Conservation (phyloP, 2,329 filamentous ascomycete genomes). For the Rutstroemia sp. region DNA sequence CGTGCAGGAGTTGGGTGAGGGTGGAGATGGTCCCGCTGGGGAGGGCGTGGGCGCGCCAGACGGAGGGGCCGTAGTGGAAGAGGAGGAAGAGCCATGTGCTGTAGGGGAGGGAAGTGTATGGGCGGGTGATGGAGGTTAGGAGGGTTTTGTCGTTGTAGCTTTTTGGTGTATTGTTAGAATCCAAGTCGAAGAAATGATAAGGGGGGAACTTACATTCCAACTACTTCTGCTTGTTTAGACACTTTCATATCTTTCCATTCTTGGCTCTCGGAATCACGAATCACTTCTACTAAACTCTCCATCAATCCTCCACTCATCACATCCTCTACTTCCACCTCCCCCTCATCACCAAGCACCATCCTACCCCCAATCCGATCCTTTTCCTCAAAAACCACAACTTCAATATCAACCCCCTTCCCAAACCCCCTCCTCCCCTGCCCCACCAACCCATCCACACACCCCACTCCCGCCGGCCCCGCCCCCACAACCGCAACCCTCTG, state of each 20-base stretch:
- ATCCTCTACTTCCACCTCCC: constrained; percentile 2
- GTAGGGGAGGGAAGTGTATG: constrained; percentile 1
- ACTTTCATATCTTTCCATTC: background rate
- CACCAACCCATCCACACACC: background rate
- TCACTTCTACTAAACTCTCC: background rate
- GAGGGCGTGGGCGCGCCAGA: background rate
- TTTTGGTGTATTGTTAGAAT: background rate
- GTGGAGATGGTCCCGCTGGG: background rate
- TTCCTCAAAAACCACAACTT: constrained; percentile 1
- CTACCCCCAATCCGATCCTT: background rate
- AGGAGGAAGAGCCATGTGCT: background rate
- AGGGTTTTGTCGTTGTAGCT: background rate
- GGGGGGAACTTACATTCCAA: background rate
- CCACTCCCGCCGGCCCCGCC: background rate
- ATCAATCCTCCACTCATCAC: background rate
- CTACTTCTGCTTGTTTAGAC: background rate
- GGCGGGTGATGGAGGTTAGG: background rate
- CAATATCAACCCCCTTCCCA: background rate
- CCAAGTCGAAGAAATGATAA: background rate
- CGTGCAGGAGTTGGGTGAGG: background rate
- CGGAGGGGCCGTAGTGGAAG: background rate
- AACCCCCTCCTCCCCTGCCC: background rate
- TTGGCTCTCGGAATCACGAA: background rate
- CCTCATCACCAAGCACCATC: background rate
- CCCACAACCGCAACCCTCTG: background rate